Base-by-base conservation (phyloP, 2,329 filamentous ascomycete genomes). In the Colletotrichum melonis region DNA sequence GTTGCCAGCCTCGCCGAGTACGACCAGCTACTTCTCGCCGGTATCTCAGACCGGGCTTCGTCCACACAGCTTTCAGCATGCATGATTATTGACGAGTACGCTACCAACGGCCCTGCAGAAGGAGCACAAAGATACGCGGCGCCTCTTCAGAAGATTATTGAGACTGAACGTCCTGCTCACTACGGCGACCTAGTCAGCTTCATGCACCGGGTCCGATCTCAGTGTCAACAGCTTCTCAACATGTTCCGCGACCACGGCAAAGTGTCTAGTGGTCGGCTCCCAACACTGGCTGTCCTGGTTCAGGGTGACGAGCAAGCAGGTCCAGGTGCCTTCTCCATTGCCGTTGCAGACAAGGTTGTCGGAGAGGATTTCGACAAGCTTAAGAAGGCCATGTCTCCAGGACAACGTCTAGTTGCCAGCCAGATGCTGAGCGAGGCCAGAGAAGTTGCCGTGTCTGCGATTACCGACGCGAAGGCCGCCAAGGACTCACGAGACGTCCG, bases 291-390 rank as follows among this genome's bases (percentile, higher is more conserved):
- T 26, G 94, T 97, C 3, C 91, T 99, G 22, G 96, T 98, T 9
- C 97, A 99, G 83, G 97, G 97, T 35, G 96, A 98, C 79, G 88
- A 93, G 5, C 94, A 97, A 79, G 96, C 97, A 46, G 96, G 97
- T 0, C 95, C 96, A 11, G 96, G 92, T 78, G 96, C 97, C 7
- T 99, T 99, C 81, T 97, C 95, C 1, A 89, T 98, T 64, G 85
- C 89, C 1, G 95, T 96, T 76, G 97, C 95, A 1, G 95, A 98
- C 77, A 97, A 95, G 82, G 94, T 97, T 66, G 89, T 98, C 60
- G 91, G 88, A 1, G 91, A 94, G 9, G 96, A 99, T 76, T 99
- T 93, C 77, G 95, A 98, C 65, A 92, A 91, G 75, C 86, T 99
- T 4, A 97, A 95, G 85, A 97, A 95, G 84, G 88, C 90, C n/a